Conservation (phyloP, 352 stramenopile species). For the Pythium rishiriense region DNA sequence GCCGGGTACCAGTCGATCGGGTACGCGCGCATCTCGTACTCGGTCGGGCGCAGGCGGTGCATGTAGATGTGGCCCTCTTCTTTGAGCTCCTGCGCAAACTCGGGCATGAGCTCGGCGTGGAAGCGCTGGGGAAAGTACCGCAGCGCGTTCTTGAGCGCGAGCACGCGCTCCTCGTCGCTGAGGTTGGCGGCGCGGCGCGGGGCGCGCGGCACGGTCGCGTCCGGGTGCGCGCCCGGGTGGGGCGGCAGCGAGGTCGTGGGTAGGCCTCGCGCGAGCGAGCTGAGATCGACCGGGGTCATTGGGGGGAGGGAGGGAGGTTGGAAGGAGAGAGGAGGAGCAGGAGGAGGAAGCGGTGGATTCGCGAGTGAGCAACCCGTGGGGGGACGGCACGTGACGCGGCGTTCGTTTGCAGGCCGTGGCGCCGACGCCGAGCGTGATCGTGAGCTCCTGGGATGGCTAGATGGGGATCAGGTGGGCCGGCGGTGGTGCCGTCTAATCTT, state of each 20-base stretch:
- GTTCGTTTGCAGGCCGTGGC: not conserved
- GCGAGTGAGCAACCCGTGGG: constrained; percentile 8
- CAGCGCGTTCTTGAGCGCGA: constrained; percentile 86
- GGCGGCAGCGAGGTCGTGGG: constrained; percentile 39
- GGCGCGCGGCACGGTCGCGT: constrained; percentile 50
- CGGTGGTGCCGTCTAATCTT: constrained; percentile 20
- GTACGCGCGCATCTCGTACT: constrained; percentile 91
- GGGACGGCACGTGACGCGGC: not conserved
- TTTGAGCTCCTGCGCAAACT: constrained; percentile 88
- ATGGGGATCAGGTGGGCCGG: not conserved
- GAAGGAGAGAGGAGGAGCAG: not conserved
- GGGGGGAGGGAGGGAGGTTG: not conserved
- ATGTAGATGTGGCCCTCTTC: constrained; percentile 92
- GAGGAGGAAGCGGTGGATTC: not conserved
- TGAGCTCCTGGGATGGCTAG: too few relatives aligned
- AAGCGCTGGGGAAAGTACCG: constrained; percentile 82
- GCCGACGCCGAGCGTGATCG: not conserved
- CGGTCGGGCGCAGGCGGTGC: constrained; percentile 79
- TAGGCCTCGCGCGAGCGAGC: constrained; percentile 49
- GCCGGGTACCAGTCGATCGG: constrained; percentile 76
- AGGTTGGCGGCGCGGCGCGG: constrained; percentile 56
- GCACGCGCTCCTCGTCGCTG: constrained; percentile 59
- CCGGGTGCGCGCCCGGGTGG: constrained; percentile 58
- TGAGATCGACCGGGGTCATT: constrained; percentile 45
- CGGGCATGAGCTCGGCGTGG: constrained; percentile 66